Base-by-base conservation (phyloP, 2,329 filamentous ascomycete genomes). In the Trichoderma sp. region DNA sequence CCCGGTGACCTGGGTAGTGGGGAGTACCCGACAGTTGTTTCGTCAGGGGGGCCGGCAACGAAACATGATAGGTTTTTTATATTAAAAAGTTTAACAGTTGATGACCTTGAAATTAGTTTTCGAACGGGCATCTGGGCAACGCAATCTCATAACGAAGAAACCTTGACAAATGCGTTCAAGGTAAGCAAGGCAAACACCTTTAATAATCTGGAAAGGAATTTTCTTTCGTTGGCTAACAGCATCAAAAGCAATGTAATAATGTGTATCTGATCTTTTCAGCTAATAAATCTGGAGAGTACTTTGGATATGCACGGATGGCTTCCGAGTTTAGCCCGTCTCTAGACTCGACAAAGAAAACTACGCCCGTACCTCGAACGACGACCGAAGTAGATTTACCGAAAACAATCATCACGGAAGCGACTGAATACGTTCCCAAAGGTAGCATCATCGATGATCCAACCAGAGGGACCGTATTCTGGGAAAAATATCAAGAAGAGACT, bases 241-340 rank as follows among this genome's bases (percentile, higher is more conserved):
- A 21, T 16, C n/a, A 8, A 49, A 49, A 97, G 94, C 83, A 84
- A 11, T 88, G 90, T 16, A 92, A 96, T 65, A 92, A 91, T 75
- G 94, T 98, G 1, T 97, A 94, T 76, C 84, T 98, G 34, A 88
- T 98, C 16, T 98, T 98, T 78, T 98, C 95, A 1, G 95, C 95
- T 14, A 98, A 98, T 79, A 97, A 97, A 76, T 97, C 95, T 0
- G 95, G 95, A 14, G 95, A 97, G 79, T 98, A 97, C 77, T 97
- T 96, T 80, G 95, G 95, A 24, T 97, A 97, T 76, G 95, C 94
- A 24, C 89, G 91, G 46, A 98, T 98, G 95, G 83, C 85, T 11
- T 97, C 95, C 26, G 83, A 89, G 4, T 97, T 97, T 75, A 90
- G 91, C 73, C 87, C 94, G 66, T 91, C 97, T 73, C 89, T 90